Conservation (phyloP, 1,139 yeast genomes). For the Spathaspora sp. region DNA sequence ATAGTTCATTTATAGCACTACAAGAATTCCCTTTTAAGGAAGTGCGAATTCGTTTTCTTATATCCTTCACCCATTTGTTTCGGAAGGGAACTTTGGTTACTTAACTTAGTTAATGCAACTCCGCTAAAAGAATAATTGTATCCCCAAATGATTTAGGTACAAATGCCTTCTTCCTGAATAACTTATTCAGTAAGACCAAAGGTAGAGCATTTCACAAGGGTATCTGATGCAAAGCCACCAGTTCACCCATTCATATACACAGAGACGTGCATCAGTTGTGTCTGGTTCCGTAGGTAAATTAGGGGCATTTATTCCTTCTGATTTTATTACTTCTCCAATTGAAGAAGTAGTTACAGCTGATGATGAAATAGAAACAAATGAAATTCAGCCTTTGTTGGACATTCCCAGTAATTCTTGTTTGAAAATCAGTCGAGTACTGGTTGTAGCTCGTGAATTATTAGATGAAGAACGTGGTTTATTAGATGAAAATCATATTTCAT, state of each 20-base stretch:
- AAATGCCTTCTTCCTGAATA: too few relatives aligned
- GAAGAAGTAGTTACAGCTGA: constrained; percentile 15
- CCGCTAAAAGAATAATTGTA: too few relatives aligned
- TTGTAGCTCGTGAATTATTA: constrained; percentile 28
- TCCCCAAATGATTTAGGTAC: too few relatives aligned
- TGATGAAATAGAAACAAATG: constrained; percentile 17
- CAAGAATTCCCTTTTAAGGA: too few relatives aligned
- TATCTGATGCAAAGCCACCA: too few relatives aligned
- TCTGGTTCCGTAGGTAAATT: constrained; percentile 56
- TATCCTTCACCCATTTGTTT: too few relatives aligned
- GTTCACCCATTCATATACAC: constrained; percentile 47
- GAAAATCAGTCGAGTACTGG: constrained; percentile 20
- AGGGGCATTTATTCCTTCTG: constrained; percentile 52
- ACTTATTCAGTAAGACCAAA: too few relatives aligned
- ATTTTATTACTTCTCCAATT: constrained; percentile 29
- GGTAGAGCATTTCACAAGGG: too few relatives aligned
- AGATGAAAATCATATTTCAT: constrained; percentile 26
- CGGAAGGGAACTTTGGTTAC: too few relatives aligned
- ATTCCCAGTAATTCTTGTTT: constrained; percentile 3
- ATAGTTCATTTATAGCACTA: too few relatives aligned
- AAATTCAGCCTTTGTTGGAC: constrained; percentile 16
- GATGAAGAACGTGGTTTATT: constrained; percentile 40
- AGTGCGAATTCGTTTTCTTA: too few relatives aligned
- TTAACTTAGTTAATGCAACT: too few relatives aligned
- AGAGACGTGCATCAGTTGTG: constrained; percentile 52